Percentiles rank a stretch among this genome's conserved stretches.
Conservation (phyloP, 148 eudicot species). For the Heliamphora exappendiculata region DNA sequence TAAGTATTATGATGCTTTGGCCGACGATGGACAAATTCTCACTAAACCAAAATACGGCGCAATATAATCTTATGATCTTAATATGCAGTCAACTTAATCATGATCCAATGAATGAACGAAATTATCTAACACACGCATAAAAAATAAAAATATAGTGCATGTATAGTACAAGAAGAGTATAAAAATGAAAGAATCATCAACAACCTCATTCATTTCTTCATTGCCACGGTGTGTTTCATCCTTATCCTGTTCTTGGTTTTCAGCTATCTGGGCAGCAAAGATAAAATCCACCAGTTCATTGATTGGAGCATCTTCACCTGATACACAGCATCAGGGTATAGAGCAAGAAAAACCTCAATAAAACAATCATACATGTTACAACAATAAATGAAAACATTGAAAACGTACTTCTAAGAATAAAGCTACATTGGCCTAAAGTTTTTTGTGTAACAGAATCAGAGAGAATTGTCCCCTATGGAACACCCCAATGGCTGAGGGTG, state of each 20-base stretch:
- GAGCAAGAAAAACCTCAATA: neutral
- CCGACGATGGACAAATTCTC: neutral
- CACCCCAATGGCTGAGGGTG: neutral
- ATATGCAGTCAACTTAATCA: neutral
- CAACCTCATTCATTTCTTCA: conserved; percentile 45
- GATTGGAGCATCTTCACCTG: conserved; percentile 70
- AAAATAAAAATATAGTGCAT: too few relatives aligned
- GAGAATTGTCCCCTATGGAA: neutral
- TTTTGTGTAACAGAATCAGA: neutral
- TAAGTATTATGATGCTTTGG: neutral
- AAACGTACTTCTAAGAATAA: neutral
- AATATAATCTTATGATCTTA: neutral
- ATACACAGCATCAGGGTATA: conserved; percentile 17
- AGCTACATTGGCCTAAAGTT: neutral
- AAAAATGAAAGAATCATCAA: conserved; percentile 10
- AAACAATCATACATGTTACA: neutral
- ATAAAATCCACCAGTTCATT: conserved; percentile 76
- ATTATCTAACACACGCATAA: neutral
- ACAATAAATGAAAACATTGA: neutral
- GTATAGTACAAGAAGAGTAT: neutral
- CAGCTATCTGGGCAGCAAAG: conserved; percentile 77
- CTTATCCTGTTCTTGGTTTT: conserved; percentile 32
- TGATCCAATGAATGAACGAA: neutral
- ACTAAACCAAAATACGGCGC: neutral
- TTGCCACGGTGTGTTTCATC: conserved; percentile 21